Evolutionary conservation across 257 asterid species (phyloP).

Genomic region (Avicennia marina): DNA sequence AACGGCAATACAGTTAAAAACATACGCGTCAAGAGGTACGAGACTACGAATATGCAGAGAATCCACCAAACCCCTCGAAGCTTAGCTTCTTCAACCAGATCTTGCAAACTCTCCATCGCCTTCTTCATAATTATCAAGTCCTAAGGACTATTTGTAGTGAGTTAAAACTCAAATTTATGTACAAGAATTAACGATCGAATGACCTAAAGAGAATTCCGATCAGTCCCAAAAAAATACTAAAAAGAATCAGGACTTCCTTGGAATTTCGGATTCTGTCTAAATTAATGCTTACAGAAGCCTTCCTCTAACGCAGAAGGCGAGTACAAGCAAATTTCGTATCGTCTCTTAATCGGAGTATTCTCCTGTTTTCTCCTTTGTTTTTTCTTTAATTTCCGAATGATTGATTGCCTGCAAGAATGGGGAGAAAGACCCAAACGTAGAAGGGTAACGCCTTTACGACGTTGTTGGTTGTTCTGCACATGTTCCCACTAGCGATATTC

Average conservation of each 20-base stretch:
- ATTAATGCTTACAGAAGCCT: too few relatives aligned
- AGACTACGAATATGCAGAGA: constrained; percentile 70
- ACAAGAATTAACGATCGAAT: constrained; percentile 11
- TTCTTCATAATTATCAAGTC: constrained; percentile 53
- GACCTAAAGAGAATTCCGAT: constrained; percentile 3
- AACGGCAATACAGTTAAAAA: not conserved
- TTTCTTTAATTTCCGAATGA: too few relatives aligned
- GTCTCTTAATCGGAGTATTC: not conserved
- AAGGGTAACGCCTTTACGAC: constrained; percentile 21
- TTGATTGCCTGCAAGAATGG: too few relatives aligned
- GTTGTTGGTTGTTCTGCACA: constrained; percentile 32
- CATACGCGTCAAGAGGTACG: constrained; percentile 94
- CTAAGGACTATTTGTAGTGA: constrained; percentile 6
- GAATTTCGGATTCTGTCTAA: not conserved
- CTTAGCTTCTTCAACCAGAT: constrained; percentile 98
- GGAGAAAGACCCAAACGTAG: constrained; percentile 33
- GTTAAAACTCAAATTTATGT: constrained; percentile 15
- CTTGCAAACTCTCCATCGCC: constrained; percentile 75
- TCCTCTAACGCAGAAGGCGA: too few relatives aligned
- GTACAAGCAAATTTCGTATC: too few relatives aligned
- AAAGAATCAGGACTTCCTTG: constrained; percentile 1
- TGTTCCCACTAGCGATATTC: constrained; percentile 21
- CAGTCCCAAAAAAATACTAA: not conserved
- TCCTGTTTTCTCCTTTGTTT: constrained; percentile 16
- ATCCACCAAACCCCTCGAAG: constrained; percentile 96